Conservation (phyloP, 257 asterid genomes). For the Solanum appendiculatum region DNA sequence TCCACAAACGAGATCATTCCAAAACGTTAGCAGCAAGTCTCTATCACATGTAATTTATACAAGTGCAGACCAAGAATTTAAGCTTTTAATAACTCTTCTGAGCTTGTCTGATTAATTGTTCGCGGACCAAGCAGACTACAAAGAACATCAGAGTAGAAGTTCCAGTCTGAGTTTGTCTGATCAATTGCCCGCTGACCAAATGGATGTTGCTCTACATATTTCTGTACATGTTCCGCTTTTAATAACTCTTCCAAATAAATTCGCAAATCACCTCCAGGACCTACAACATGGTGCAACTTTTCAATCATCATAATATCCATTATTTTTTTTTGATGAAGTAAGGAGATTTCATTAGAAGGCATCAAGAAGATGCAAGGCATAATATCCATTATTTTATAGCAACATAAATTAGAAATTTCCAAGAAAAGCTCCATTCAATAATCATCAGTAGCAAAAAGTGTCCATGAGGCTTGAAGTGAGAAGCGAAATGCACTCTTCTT, state of each 20-base stretch:
- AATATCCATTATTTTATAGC: background rate
- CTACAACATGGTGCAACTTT: conserved; percentile 4
- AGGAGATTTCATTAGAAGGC: too few species aligned
- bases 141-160: conserved; percentile 56
- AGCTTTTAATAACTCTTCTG: background rate
- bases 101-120: background rate
- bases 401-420: background rate
- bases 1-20: background rate
- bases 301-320: background rate
- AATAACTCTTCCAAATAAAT: conserved; percentile 63
- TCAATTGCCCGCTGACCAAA: conserved; percentile 69
- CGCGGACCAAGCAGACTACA: conserved; percentile 5
- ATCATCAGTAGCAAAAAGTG: background rate
- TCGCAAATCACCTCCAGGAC: conserved; percentile 70
- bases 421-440: background rate
- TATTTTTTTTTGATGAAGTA: too few species aligned
- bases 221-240: conserved; percentile 33
- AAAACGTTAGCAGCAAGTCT: background rate
- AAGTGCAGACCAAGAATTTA: background rate
- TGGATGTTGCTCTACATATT: conserved; percentile 54
- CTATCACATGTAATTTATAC: background rate
- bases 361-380: too few species aligned
- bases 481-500: background rate
- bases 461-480: background rate
- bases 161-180: conserved; percentile 43